Evolutionary conservation across 2,329 filamentous ascomycete genomes (phyloP).

Genomic region (Exophiala dermatitidis): DNA sequence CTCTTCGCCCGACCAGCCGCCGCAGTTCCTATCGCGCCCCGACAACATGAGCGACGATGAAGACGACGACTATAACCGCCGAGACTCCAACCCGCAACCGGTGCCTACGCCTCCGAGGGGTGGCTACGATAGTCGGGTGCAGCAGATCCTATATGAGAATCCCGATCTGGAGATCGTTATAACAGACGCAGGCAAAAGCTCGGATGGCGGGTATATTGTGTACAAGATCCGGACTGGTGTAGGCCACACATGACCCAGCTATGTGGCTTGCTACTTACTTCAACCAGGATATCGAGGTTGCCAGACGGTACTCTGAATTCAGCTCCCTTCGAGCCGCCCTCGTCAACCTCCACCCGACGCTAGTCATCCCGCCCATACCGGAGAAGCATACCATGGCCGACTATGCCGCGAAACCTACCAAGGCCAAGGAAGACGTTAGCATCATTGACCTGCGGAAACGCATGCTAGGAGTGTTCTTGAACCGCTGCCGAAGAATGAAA

Average conservation of each 20-base stretch:
- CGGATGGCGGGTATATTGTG: conserved; percentile 88
- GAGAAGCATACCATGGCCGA: conserved; percentile 99
- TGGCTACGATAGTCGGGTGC: conserved; percentile 88
- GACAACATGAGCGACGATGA: conserved; percentile 55
- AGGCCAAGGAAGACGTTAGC: conserved; percentile 91
- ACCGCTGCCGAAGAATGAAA: conserved; percentile 87
- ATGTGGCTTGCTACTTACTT: conserved; percentile 4
- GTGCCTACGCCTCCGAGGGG: conserved; percentile 61
- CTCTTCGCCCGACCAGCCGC: conserved; percentile 60
- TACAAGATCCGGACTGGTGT: conserved; percentile 96
- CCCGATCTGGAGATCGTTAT: conserved; percentile 85
- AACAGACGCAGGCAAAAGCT: conserved; percentile 89
- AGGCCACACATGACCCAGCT: conserved; percentile 32
- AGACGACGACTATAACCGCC: conserved; percentile 33
- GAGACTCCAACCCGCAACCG: conserved; percentile 42
- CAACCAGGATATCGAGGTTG: conserved; percentile 80
- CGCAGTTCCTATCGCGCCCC: conserved; percentile 49
- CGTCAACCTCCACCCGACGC: conserved; percentile 83
- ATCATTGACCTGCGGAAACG: conserved; percentile 96
- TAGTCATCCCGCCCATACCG: conserved; percentile 93
- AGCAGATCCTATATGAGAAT: conserved; percentile 95
- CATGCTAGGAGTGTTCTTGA: conserved; percentile 93
- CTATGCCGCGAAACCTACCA: conserved; percentile 95
- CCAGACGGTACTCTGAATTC: conserved; percentile 93
- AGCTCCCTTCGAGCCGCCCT: conserved; percentile 82